Conservation (phyloP, 306 rosid genomes). For the Medicago ruthenica region DNA sequence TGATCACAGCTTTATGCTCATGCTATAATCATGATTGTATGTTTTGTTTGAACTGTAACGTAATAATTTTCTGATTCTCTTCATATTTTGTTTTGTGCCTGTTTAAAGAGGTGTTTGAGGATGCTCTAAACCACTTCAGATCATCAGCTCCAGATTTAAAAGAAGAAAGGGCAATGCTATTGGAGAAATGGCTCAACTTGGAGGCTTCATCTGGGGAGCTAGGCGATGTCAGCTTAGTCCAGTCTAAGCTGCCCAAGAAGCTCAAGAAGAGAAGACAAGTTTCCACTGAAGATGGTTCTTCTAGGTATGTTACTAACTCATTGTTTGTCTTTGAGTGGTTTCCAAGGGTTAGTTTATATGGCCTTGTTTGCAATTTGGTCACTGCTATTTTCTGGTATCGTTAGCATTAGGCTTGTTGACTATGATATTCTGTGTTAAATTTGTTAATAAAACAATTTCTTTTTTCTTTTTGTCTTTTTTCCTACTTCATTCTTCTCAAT, state of each 20-base stretch:
- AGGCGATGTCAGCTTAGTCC: constrained; percentile 82
- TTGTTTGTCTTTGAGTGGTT: constrained; percentile 12
- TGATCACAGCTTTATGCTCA: constrained; percentile 17
- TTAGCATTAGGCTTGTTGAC: neutral
- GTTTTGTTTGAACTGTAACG: constrained; percentile 12
- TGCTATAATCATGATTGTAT: constrained; percentile 34
- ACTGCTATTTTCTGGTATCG: neutral
- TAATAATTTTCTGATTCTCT: constrained; percentile 26
- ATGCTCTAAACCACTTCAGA: constrained; percentile 76
- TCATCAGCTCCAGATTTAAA: constrained; percentile 89
- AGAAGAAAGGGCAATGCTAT: constrained; percentile 92
- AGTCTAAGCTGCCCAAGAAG: constrained; percentile 87
- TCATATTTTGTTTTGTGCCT: constrained; percentile 14
- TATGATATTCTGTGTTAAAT: neutral
- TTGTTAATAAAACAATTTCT: neutral
- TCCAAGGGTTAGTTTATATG: constrained; percentile 16
- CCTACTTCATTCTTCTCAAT: constrained; percentile 32
- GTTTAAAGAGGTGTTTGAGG: constrained; percentile 85
- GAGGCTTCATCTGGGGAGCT: constrained; percentile 71
- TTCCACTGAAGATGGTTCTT: constrained; percentile 73
- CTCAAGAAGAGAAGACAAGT: constrained; percentile 87
- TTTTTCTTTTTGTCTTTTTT: neutral
- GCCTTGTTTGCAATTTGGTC: neutral
- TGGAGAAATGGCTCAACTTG: constrained; percentile 93
- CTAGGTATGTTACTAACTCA: constrained; percentile 64